These are phyloP conservation scores for Hypoxylon sp. DNA, from an alignment of 2,329 filamentous ascomycete genomes.

Conservation along the genomic window DNA sequence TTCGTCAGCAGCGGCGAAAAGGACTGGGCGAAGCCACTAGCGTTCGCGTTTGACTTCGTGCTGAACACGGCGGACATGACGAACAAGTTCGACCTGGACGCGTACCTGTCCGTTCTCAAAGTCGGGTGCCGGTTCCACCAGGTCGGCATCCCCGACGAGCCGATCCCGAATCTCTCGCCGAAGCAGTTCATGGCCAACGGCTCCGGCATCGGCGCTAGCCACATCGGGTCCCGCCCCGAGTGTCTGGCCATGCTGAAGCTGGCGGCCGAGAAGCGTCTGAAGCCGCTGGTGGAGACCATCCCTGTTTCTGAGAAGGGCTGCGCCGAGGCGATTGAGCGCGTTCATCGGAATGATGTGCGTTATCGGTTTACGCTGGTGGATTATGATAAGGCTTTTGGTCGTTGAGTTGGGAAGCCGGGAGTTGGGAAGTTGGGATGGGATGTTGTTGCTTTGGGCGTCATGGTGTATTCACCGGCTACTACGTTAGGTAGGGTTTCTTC, in stretches of 20 bases:
- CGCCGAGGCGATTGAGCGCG: slow-evolving; percentile 73
- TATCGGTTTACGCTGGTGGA: slow-evolving; percentile 77
- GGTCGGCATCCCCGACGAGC: slow-evolving; percentile 63
- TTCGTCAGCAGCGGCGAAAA: slow-evolving; percentile 58
- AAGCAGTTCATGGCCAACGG: slow-evolving; percentile 53
- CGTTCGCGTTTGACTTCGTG: slow-evolving; percentile 60
- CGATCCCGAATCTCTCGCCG: slow-evolving; percentile 54
- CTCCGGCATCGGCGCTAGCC: slow-evolving; percentile 56
- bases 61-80: slow-evolving; percentile 60
- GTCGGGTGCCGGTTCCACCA: slow-evolving; percentile 66
- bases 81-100: slow-evolving; percentile 62
- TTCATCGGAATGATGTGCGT: slow-evolving; percentile 75
- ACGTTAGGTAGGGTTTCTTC: no score
- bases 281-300: slow-evolving; percentile 63
- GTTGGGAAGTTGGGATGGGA: not conserved
- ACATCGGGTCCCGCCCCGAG: slow-evolving; percentile 69
- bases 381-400: slow-evolving; percentile 72
- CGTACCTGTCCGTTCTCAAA: slow-evolving; percentile 61
- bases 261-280: slow-evolving; percentile 63
- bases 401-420: not conserved
- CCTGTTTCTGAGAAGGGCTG: slow-evolving; percentile 72
- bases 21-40: slow-evolving; percentile 65
- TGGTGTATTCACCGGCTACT: no score
- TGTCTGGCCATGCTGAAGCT: slow-evolving; percentile 66
- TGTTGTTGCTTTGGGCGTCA: no score